Evolutionary conservation across 495 filamentous ascomycete genomes (phyloP), one percentile per base, ranked within the genome.

Genomic region (Talaromyces adpressus): DNA sequence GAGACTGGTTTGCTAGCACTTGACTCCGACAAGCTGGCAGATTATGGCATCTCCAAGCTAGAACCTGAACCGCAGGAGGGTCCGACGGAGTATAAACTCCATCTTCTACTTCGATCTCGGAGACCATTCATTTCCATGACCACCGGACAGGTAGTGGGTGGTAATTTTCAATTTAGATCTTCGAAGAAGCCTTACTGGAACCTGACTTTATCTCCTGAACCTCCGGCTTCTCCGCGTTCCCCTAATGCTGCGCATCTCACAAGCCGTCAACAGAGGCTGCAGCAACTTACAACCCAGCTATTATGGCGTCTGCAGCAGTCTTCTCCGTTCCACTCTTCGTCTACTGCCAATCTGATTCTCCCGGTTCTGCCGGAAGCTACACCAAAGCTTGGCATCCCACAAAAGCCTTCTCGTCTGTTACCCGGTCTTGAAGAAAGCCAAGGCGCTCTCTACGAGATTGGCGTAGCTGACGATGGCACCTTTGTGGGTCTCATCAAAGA

Each of bases 291-390:
- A 0, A 98, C 94, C 0, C 94, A 98, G 76, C 79, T 98, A 23
- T 76, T 98, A 25, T 98, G 94, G 94, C 84, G 94, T 49, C 75
- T 98, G 57, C 93, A 97, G 74, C 94, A 98, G 74, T 96, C 92
- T 4, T 95, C 90, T 18, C 92, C 92, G 4, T 89, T 94, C 73
- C 93, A 96, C 76, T 84, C 85, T 2, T 87, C 89, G 2, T 86
- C 87, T n/a, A 84, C 85, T 2, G 83, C 79, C 16, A 83, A 86
- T 60, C 79, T 92, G 18, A 86, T 93, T 12, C 70, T 94, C 9
- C 91, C 91, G 0, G 77, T 85, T 59, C 77, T 96, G 18, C 88
- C 91, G 0, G 85, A 90, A 62, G 84, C 85, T 30, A 75, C 79
- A 5, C 72, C 79, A 2, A 74, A 84, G 57, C 71, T 87, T 29